phyloP scores from a whole-genome alignment of 495 filamentous ascomycete genomes.

The Penicillium antarcticum region DNA sequence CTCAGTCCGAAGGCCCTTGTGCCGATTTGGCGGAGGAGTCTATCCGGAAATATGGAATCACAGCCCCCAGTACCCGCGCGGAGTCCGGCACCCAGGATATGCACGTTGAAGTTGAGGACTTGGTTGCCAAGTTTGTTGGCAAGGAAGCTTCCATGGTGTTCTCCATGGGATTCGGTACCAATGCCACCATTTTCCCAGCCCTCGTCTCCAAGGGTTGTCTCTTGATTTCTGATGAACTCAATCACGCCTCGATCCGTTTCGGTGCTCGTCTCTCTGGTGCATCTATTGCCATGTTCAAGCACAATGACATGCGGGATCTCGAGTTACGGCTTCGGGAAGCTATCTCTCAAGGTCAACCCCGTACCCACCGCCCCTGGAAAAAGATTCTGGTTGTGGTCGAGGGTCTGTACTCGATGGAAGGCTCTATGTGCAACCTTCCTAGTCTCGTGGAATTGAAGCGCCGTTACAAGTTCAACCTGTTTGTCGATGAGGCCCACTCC shows the following conservation, averaged over 20 bases:
- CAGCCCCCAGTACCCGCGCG: conserved; percentile 70
- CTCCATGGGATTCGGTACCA: conserved; percentile 97
- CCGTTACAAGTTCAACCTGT: conserved; percentile 94
- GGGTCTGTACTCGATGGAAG: conserved; percentile 98
- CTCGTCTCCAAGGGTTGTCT: conserved; percentile 88
- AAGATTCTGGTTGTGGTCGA: conserved; percentile 97
- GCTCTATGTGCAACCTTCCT: conserved; percentile 94
- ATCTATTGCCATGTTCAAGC: conserved; percentile 92
- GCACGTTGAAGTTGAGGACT: conserved; percentile 79
- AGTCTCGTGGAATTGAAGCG: conserved; percentile 80
- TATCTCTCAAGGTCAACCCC: conserved; percentile 93
- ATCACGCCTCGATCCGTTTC: conserved; percentile 95
- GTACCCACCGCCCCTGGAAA: conserved; percentile 96
- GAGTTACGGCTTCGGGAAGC: conserved; percentile 81
- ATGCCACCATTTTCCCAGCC: conserved; percentile 85
- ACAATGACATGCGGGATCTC: conserved; percentile 89
- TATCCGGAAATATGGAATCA: conserved; percentile 80
- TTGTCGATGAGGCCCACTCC: conserved; percentile 95
- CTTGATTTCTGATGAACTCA: conserved; percentile 93
- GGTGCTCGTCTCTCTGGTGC: conserved; percentile 91
- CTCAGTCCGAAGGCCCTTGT: conserved; percentile 95
- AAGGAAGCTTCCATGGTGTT: conserved; percentile 95
- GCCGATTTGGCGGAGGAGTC: conserved; percentile 88
- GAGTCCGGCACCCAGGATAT: conserved; percentile 89
- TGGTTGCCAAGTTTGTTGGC: conserved; percentile 86